Base-by-base conservation (phyloP, 2,329 filamentous ascomycete genomes). In the Aspergillus neoniger region DNA sequence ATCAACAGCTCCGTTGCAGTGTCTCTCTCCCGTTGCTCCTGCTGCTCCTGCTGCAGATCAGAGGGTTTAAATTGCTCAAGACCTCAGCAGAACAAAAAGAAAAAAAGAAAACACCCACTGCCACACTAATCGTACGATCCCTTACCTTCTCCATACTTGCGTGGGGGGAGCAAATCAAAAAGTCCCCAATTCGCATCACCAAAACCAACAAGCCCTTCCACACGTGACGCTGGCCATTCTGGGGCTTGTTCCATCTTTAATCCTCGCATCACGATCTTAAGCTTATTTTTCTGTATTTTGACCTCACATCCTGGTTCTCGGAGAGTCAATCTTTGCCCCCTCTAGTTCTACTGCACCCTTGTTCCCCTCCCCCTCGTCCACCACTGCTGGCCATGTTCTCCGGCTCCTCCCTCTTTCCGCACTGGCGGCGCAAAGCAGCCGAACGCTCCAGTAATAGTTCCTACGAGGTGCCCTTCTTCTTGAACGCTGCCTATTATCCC, bases 401-500 rank as follows among this genome's bases (percentile, higher is more conserved):
- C 57, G 60, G 63, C 50, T 63, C 53, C 23, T 43, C 64, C 39
- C 53, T 67, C 51, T 67, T 69, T 55, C 67, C 68, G 62, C 63
- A 67, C 67, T 67, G 69, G 67, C 60, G 59, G 63, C 62, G 65
- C 62, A 69, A 69, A 60, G 62, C 67, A 17, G 67, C 63, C 58
- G 66, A 69, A 47, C 66, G 66, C 44, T 67, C 65, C 57, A 69
- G 64, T 58, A 64, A 62, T 56, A 66, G 50, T 57, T 70, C 73
- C 5, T 72, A 73, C 47, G 72, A 78, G 41, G 72, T 78, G 21
- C 74, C 76, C 10, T 70, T 78, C 51, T 79, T 73, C 67, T 69
- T 85, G 70, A 95, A 95, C 75, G 91, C 88, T 21, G 89, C 92
- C 17, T 95, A 94, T 78, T 95, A 91, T 74, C 90, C 90, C n/a